Evolutionary conservation across 2,329 filamentous ascomycete species (phyloP).

Genomic region (Apiospora marii): DNA sequence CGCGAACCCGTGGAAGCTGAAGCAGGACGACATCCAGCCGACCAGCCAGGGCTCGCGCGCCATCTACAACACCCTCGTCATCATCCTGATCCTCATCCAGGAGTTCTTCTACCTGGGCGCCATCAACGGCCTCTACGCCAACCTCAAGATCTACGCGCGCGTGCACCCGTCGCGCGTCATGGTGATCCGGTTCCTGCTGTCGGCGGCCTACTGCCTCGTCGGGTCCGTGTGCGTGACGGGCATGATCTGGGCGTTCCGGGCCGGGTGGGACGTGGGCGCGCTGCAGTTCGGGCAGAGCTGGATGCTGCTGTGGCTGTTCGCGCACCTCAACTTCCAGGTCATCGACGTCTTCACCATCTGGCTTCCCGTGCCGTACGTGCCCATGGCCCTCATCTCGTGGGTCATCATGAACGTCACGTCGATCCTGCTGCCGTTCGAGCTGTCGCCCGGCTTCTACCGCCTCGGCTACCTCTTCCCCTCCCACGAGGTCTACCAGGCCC

Average conservation of each 20-base stretch:
- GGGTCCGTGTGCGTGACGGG: slow-evolving; percentile 50
- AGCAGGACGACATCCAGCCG: slow-evolving; percentile 47
- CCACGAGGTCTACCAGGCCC: slow-evolving; percentile 48
- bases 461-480: slow-evolving; percentile 50
- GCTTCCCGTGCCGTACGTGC: slow-evolving; percentile 48
- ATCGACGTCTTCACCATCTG: slow-evolving; percentile 53
- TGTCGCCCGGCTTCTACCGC: slow-evolving; percentile 50
- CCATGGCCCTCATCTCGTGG: slow-evolving; percentile 54
- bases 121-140: slow-evolving; percentile 51
- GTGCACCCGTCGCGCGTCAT: slow-evolving; percentile 42
- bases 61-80: slow-evolving; percentile 53
- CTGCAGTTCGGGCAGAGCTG: slow-evolving; percentile 52
- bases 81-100: slow-evolving; percentile 54
- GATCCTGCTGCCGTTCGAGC: slow-evolving; percentile 51
- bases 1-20: slow-evolving; percentile 47
- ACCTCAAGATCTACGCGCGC: slow-evolving; percentile 47
- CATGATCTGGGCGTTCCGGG: slow-evolving; percentile 52
- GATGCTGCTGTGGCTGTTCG: slow-evolving; percentile 53
- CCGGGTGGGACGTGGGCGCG: slow-evolving; percentile 48
- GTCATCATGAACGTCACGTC: slow-evolving; percentile 51
- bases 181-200: slow-evolving; percentile 44
- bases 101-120: slow-evolving; percentile 57
- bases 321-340: slow-evolving; percentile 52
- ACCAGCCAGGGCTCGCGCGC: slow-evolving; percentile 50
- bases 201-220: slow-evolving; percentile 47